Evolutionary conservation across 139 green algal genomes (phyloP).

Genomic region (Microglena sp.): DNA sequence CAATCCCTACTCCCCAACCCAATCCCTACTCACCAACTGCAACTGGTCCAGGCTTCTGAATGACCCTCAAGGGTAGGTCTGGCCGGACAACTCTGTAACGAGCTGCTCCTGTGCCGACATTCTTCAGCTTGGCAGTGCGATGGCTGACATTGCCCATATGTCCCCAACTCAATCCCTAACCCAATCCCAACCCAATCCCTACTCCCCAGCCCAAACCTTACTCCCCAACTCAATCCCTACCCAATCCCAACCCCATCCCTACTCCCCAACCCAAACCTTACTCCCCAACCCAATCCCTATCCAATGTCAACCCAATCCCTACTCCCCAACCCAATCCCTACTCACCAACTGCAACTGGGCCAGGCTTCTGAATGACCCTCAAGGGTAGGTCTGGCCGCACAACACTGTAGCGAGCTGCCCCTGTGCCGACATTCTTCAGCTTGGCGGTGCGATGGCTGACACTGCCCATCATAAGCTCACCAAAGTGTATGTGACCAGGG

Average conservation of each 20-base stretch:
- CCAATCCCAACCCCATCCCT: too few species aligned
- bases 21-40: too few species aligned
- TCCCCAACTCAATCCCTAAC: too few species aligned
- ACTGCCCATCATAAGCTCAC: slow-evolving; percentile 25
- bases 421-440: slow-evolving; percentile 45
- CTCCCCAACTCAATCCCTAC: too few species aligned
- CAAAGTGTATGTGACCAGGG: slow-evolving; percentile 54
- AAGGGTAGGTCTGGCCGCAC: slow-evolving; percentile 31
- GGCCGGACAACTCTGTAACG: slow-evolving; percentile 32
- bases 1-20: too few species aligned
- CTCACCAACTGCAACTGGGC: slow-evolving; percentile 33
- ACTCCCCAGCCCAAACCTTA: too few species aligned
- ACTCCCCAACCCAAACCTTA: too few species aligned
- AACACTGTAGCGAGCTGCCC: slow-evolving; percentile 29
- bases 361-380: slow-evolving; percentile 40
- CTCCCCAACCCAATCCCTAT: too few species aligned
- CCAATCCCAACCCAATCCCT: too few species aligned
- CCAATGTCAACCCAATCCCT: too few species aligned
- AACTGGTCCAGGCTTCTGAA: slow-evolving; percentile 39
- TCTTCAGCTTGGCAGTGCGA: slow-evolving; percentile 32
- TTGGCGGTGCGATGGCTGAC: slow-evolving; percentile 31
- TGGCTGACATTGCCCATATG: slow-evolving; percentile 33
- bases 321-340: too few species aligned
- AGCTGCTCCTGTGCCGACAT: slow-evolving; percentile 37
- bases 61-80: slow-evolving; percentile 32